Percentiles rank a stretch among this genome's conserved stretches.
These are phyloP conservation scores for Paratrimastix pyriformis DNA, from an alignment of 78 protist species.

Conservation along the genomic window DNA sequence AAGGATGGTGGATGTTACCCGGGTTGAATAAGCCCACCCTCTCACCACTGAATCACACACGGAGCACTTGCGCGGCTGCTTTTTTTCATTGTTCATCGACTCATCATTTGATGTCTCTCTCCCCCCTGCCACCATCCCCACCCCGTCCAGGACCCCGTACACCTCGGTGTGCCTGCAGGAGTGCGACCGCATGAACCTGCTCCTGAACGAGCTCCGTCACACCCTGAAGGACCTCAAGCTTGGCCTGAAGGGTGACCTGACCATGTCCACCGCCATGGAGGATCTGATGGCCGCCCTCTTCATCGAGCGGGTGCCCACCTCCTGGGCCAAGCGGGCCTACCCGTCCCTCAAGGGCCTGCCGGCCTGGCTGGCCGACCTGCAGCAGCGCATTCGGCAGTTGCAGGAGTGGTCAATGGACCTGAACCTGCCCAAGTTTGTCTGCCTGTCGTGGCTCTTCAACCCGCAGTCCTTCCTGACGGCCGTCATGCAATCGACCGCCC, in stretches of 20 bases:
- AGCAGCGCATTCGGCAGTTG: slow-evolving; percentile 34
- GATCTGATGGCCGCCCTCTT: slow-evolving; percentile 27
- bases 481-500: slow-evolving; percentile 58
- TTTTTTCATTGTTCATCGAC: background rate
- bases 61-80: too few species aligned
- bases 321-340: slow-evolving; percentile 50
- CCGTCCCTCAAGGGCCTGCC: slow-evolving; percentile 52
- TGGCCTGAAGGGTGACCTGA: slow-evolving; percentile 60
- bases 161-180: slow-evolving; percentile 59
- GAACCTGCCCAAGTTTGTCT: slow-evolving; percentile 36
- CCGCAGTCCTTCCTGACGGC: slow-evolving; percentile 73
- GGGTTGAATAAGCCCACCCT: too few species aligned
- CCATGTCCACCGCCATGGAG: slow-evolving; percentile 52
- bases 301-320: slow-evolving; percentile 37
- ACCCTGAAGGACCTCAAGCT: slow-evolving; percentile 49
- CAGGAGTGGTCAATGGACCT: slow-evolving; percentile 39
- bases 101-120: too few species aligned
- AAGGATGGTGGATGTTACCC: too few species aligned
- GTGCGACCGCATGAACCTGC: slow-evolving; percentile 55
- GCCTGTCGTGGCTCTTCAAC: slow-evolving; percentile 56
- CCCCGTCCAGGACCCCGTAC: slow-evolving; percentile 18
- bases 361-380: slow-evolving; percentile 52
- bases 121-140: too few species aligned
- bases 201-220: slow-evolving; percentile 36
- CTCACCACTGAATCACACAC: too few species aligned